Percentiles rank a stretch among this genome's conserved stretches.
These are phyloP conservation scores for Neonectria hederae DNA, from an alignment of 2,329 filamentous ascomycete species.

Conservation along the genomic window DNA sequence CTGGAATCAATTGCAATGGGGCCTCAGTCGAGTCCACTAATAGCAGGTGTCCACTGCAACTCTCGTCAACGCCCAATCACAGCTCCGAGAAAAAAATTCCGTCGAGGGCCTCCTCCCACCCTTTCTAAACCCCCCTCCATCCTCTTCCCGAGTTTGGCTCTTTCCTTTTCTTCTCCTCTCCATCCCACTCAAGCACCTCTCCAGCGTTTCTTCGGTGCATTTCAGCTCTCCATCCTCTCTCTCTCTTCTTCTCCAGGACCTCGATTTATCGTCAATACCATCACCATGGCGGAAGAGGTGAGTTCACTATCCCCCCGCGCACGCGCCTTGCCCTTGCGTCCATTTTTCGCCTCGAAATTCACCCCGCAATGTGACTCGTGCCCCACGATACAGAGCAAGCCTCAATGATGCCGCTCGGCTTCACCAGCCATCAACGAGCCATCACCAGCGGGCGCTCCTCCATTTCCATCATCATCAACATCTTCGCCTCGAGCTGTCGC, in stretches of 20 bases:
- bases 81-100: constrained; percentile 51
- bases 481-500: constrained; percentile 24
- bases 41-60: constrained; percentile 39
- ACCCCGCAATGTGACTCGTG: constrained; percentile 59
- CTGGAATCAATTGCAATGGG: constrained; percentile 14
- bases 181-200: constrained; percentile 42
- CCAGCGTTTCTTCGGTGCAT: constrained; percentile 39
- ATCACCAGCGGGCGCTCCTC: constrained; percentile 14
- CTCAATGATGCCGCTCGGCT: constrained; percentile 26
- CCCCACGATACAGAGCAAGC: constrained; percentile 45
- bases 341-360: constrained; percentile 48
- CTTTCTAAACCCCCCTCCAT: constrained; percentile 47
- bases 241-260: constrained; percentile 43
- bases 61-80: constrained; percentile 48
- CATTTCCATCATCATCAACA: neutral
- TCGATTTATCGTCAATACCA: constrained; percentile 53
- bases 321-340: constrained; percentile 43
- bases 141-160: constrained; percentile 39
- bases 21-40: constrained; percentile 38
- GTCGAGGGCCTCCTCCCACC: constrained; percentile 41
- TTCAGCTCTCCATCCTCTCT: constrained; percentile 34
- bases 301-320: constrained; percentile 44
- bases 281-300: constrained; percentile 70
- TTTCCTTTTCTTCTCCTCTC: constrained; percentile 45
- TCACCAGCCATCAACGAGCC: constrained; percentile 20